Evolutionary conservation across 148 eudicot genomes (phyloP).

Genomic region (Diospyros lotus): DNA sequence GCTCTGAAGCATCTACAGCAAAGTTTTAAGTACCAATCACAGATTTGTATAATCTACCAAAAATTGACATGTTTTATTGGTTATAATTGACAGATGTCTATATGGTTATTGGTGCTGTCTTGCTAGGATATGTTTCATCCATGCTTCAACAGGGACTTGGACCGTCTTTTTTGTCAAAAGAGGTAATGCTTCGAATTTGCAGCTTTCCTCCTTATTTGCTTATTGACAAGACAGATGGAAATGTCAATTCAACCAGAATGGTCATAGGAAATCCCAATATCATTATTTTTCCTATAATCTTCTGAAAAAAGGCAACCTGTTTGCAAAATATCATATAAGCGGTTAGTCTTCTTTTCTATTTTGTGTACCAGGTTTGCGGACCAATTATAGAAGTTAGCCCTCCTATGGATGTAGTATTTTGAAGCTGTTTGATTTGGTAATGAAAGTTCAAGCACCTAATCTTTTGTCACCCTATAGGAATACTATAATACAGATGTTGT

Average conservation of each 20-base stretch:
- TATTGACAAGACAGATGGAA: not conserved
- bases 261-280: not conserved
- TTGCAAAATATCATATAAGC: not conserved
- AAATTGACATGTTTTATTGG: not conserved
- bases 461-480: not conserved
- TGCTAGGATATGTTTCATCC: conserved; percentile 67
- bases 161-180: conserved; percentile 39
- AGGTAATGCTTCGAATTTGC: conserved; percentile 29
- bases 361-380: not conserved
- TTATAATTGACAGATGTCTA: conserved; percentile 40
- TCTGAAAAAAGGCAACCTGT: not conserved
- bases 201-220: conserved; percentile 3
- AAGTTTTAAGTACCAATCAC: not conserved
- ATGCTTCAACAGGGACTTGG: conserved; percentile 84
- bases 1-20: not conserved
- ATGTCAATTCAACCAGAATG: not conserved
- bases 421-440: not conserved
- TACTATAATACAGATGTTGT: too few species aligned
- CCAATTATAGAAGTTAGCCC: not conserved
- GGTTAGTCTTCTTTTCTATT: not conserved
- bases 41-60: not conserved
- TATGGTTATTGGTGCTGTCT: conserved; percentile 70
- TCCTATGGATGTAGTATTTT: not conserved
- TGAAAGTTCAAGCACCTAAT: not conserved
- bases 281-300: not conserved